phyloP scores from a whole-genome alignment of 331 rosid species.

The Saraca asoca region DNA sequence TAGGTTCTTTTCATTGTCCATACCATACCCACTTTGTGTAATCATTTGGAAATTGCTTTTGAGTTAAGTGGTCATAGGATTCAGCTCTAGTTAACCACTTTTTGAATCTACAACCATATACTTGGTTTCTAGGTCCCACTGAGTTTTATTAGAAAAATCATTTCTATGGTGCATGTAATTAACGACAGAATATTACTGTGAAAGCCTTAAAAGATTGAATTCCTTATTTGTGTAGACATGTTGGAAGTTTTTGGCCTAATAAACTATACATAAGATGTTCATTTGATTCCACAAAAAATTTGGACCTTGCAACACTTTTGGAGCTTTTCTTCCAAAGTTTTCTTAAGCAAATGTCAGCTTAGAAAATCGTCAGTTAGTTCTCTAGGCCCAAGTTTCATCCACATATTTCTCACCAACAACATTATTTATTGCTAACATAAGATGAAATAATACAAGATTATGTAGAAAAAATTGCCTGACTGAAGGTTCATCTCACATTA shows the following conservation, averaged over 20 bases:
- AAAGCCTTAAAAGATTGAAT: no score
- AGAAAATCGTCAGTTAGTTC: not conserved
- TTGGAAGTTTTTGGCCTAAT: slow-evolving; percentile 1
- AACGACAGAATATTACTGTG: no score
- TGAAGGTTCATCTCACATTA: slow-evolving; percentile 8
- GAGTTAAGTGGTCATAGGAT: no score
- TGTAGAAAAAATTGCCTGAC: slow-evolving; percentile 29
- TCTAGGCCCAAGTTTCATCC: slow-evolving; percentile 23
- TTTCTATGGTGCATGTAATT: no score
- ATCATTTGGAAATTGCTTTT: no score
- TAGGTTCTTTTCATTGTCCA: no score
- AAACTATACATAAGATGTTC: slow-evolving; percentile 13
- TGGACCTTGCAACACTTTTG: slow-evolving; percentile 19
- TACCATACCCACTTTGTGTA: no score
- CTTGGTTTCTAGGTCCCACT: no score
- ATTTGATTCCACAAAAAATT: slow-evolving; percentile 21
- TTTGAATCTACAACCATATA: no score
- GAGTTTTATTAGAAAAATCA: no score
- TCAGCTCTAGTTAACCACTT: no score
- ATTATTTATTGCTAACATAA: not conserved
- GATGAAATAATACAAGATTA: not conserved
- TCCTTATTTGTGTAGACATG: slow-evolving; percentile 3
- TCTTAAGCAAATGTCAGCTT: slow-evolving; percentile 22
- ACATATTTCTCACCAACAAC: not conserved
- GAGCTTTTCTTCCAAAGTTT: not conserved